phyloP scores from a whole-genome alignment of 2,329 filamentous ascomycete species.

The Clarireedia sp. region DNA sequence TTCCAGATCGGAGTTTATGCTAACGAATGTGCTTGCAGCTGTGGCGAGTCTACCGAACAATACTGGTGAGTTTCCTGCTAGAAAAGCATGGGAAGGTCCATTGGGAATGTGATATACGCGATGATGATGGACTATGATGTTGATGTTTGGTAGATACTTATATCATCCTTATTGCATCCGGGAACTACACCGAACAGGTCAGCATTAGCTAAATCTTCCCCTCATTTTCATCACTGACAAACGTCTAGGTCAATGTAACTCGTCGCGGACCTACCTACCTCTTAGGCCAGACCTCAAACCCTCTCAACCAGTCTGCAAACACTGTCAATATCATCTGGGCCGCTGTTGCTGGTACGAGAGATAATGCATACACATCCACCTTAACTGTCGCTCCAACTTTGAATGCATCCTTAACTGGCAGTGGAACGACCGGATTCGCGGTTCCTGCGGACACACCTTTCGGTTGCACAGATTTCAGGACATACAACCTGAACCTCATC shows the following conservation, averaged over 20 bases:
- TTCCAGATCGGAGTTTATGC: neutral
- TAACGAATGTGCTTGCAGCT: slow-evolving; percentile 15
- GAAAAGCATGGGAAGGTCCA: neutral
- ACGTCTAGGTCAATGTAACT: slow-evolving; percentile 52
- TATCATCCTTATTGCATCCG: slow-evolving; percentile 52
- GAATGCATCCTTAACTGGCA: slow-evolving; percentile 53
- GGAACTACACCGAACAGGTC: slow-evolving; percentile 47
- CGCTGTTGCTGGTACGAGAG: slow-evolving; percentile 43
- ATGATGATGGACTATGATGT: neutral
- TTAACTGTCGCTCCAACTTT: slow-evolving; percentile 56
- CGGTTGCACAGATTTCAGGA: slow-evolving; percentile 54
- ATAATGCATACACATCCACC: slow-evolving; percentile 56
- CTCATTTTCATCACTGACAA: slow-evolving; percentile 29
- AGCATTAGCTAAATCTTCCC: neutral
- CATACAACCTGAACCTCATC: slow-evolving; percentile 59
- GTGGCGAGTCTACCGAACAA: slow-evolving; percentile 24
- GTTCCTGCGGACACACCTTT: slow-evolving; percentile 55
- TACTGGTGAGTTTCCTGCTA: slow-evolving; percentile 14
- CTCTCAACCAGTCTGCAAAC: slow-evolving; percentile 28
- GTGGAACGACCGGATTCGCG: slow-evolving; percentile 52
- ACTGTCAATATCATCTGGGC: slow-evolving; percentile 51
- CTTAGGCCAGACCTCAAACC: slow-evolving; percentile 40
- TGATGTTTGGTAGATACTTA: slow-evolving; percentile 25
- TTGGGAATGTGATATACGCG: too few species aligned
- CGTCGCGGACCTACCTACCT: slow-evolving; percentile 52